Base-by-base conservation (phyloP, 2,329 filamentous ascomycete species). In the Sporothrix humicola region DNA sequence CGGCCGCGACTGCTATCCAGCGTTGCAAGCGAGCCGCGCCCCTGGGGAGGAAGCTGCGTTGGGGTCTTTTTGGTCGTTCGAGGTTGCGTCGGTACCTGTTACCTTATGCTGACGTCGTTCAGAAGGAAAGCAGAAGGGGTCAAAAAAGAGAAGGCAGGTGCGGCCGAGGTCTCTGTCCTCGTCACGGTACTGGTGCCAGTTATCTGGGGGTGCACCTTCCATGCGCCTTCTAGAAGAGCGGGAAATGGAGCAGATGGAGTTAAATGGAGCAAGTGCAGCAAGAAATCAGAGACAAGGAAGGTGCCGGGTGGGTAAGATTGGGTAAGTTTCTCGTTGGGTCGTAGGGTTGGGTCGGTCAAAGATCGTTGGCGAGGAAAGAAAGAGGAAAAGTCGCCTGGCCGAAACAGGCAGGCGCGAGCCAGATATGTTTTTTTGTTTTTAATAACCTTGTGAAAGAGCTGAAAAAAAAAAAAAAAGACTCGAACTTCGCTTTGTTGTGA, bases 321-420 rank as follows among this genome's bases (percentile, higher is more conserved):
- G 20, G 13, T 56, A 17, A 13, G 20, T 7, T n/a, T 37, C 31
- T 37, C 31, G 31, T 37, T 6, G 31, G 31, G 31, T 37, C 31
- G 31, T 37, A 37, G 31, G 31, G 31, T 37, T 37, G 31, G 52
- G 52, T 9, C 12, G 7, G 59, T 23, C 20, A 15, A 50, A 42
- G 63, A 65, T 48, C 61, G 61, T 23, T 52, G 50, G 65, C 7
- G 8, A 37, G 31, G 4, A 37, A 37, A 37, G 31, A 46, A 10
- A 52, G 20, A 23, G 63, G 31, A 20, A 63, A 68, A 37, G 65
- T 52, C 31, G 65, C 68, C 70, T 72, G 72, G 54, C 72, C 72
- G n/a, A 71, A 72, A 73, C 15, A 74, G 72, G 71, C 66, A 71
- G 74, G 50, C 48, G 70, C 68, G 48, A 73, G 31, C 20, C 17